Percentiles rank a stretch among this genome's conserved stretches.
Conservation (phyloP, 805 yeast species). For the Kuraishia hungarica region DNA sequence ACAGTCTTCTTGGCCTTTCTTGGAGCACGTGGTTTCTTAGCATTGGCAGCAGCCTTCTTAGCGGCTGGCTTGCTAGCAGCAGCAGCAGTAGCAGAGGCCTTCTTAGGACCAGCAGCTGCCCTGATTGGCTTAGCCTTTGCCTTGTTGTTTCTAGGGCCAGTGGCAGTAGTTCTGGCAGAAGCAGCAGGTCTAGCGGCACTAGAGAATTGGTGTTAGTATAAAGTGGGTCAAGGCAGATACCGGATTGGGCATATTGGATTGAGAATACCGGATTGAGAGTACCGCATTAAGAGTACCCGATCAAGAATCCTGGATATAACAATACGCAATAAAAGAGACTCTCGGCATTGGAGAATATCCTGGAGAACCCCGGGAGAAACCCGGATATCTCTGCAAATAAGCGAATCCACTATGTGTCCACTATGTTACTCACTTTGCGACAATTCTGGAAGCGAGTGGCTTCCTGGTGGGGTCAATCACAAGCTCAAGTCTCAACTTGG, state of each 20-base stretch:
- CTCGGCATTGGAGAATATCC: no score
- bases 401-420: no score
- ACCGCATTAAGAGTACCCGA: no score
- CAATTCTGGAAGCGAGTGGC: constrained; percentile 68
- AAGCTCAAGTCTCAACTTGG: constrained; percentile 69
- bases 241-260: no score
- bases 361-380: no score
- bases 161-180: constrained; percentile 8
- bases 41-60: constrained; percentile 23
- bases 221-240: not conserved
- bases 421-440: constrained; percentile 31
- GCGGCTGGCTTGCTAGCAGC: constrained; percentile 14
- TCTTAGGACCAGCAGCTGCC: constrained; percentile 27
- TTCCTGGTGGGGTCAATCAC: constrained; percentile 76
- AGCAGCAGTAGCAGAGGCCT: constrained; percentile 46
- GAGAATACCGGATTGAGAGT: no score
- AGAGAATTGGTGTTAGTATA: not conserved
- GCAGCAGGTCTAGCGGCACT: constrained; percentile 6
- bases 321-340: no score
- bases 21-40: constrained; percentile 34
- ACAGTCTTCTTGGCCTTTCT: constrained; percentile 58
- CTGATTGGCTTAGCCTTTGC: constrained; percentile 10
- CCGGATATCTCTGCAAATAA: no score
- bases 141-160: constrained; percentile 6
- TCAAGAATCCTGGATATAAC: no score